Conservation (phyloP, 2,329 filamentous ascomycete genomes). For the Xylaria sp. region DNA sequence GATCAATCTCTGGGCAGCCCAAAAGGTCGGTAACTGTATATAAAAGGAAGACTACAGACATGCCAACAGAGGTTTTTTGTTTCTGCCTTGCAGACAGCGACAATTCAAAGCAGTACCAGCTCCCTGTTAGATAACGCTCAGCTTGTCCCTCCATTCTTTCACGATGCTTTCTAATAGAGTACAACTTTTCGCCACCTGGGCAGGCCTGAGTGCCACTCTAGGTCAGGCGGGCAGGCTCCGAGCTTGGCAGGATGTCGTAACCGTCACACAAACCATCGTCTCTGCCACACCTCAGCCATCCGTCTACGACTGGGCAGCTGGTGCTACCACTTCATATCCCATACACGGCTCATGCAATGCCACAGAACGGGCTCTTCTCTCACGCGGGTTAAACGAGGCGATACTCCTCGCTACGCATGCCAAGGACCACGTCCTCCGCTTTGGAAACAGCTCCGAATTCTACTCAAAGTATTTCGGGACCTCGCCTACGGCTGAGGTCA, state of each 20-base stretch:
- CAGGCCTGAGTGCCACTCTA: neutral
- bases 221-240: neutral
- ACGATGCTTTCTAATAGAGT: neutral
- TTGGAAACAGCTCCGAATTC: slow-evolving; percentile 1
- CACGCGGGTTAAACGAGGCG: neutral
- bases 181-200: neutral
- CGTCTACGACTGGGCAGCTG: neutral
- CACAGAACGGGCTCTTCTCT: slow-evolving; percentile 1
- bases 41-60: neutral
- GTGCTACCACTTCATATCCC: neutral
- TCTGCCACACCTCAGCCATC: slow-evolving; percentile 2
- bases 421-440: slow-evolving; percentile 6
- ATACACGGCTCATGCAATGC: slow-evolving; percentile 9
- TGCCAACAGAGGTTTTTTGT: neutral
- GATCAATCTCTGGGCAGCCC: neutral
- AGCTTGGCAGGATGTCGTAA: neutral
- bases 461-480: slow-evolving; percentile 3
- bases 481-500: slow-evolving; percentile 1
- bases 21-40: neutral
- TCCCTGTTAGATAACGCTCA: neutral
- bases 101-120: neutral
- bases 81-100: neutral
- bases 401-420: neutral
- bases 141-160: neutral
- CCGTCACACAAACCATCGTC: neutral